Base-by-base conservation (phyloP, 805 yeast genomes). In the Metahyphopichia silvanorum region DNA sequence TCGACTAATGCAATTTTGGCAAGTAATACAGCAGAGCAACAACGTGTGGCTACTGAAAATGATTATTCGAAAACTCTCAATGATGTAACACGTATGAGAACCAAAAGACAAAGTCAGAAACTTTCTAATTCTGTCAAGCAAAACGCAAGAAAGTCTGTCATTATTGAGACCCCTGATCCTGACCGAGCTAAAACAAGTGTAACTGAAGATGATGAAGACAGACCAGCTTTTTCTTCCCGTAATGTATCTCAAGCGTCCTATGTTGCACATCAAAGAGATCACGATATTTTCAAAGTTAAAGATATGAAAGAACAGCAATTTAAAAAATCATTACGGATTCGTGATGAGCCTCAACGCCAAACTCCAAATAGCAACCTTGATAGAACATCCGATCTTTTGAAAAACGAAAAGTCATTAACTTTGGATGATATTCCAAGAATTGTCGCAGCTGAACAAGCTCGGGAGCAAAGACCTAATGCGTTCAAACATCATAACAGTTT, bases 351-450 rank as follows among this genome's bases (percentile, higher is more conserved):
- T 12, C 62, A 53, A 39, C 50, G 59, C 28, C 55, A 63, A 26
- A 26, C 46, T 4, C 51, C 55, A 16, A 55, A 48, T 37, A 54
- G 51, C 28, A 59, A 61, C 39, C 64, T 82, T 28, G 82, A 77
- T 47, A 71, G 82, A 2, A 80, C 89, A 0, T 74, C 87, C 2
- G 82, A 77, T 43, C 67, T 86, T 30, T 71, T 88, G 34, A 77
- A 82, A 47, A 84, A 79, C 49, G 94, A 91, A 45, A 86, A 84
- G 45, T 82, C 91, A 0, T 72, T 93, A 33, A 91, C 97, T 0
- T 71, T 93, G 46, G 98, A 93, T 58, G 99, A 93, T 58, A 93
- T 93, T 47, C 96, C 98, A 6, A 73, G 98, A 43, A 91, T 93
- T 51, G 97, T 93, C 6, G 95, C 97, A 2, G 91, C 95, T 7